phyloP scores from a whole-genome alignment of 2,329 filamentous ascomycete genomes.

The Diaporthe sp. region DNA sequence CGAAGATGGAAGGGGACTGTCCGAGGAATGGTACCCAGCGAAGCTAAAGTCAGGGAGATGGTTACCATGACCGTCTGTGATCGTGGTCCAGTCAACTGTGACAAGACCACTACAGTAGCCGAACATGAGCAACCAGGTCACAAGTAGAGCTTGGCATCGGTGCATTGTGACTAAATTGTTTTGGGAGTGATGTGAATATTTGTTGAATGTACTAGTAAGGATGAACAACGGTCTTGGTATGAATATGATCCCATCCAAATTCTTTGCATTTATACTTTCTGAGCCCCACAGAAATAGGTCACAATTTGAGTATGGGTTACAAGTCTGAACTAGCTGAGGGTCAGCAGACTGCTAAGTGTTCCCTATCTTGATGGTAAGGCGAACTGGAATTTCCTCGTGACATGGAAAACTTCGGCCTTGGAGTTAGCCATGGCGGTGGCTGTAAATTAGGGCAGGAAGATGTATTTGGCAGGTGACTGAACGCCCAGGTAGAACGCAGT shows the following conservation, averaged over 20 bases:
- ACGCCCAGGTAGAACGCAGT: neutral
- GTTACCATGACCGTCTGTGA: neutral
- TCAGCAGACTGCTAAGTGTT: neutral
- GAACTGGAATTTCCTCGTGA: neutral
- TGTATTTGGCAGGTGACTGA: fast-evolving
- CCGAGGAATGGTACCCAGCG: neutral
- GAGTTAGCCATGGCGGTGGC: neutral
- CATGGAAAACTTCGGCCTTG: neutral
- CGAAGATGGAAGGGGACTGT: neutral
- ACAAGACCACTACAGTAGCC: neutral
- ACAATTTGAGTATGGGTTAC: neutral
- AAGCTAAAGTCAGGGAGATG: neutral
- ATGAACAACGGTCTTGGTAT: no score
- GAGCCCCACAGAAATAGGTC: no score
- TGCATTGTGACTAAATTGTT: neutral
- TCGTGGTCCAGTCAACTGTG: neutral
- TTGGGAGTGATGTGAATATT: no score
- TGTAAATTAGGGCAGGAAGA: neutral
- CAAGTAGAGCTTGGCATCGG: neutral
- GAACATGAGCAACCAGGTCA: neutral
- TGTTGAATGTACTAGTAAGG: no score
- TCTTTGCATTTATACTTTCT: neutral
- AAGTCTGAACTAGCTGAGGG: no score
- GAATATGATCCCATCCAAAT: no score
- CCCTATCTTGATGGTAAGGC: neutral